These are phyloP conservation scores for Platismatia glauca DNA, from an alignment of 495 filamentous ascomycete genomes.

Conservation along the genomic window DNA sequence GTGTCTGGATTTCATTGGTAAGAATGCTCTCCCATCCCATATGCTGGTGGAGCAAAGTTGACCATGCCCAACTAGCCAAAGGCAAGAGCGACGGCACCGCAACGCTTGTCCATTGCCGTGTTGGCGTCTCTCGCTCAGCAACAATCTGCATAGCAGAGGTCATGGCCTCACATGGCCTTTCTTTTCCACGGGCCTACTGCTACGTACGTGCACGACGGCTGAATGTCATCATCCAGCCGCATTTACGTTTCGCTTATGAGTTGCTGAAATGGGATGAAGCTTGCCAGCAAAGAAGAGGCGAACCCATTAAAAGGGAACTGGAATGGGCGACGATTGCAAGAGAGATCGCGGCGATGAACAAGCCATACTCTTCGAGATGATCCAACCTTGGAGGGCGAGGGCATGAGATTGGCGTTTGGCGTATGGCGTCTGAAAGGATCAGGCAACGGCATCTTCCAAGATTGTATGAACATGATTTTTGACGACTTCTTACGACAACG, in stretches of 20 bases:
- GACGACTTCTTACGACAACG: slow-evolving; percentile 6
- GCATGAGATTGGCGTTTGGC: background rate
- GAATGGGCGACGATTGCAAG: slow-evolving; percentile 85
- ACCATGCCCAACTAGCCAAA: slow-evolving; percentile 43
- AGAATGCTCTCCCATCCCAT: slow-evolving; percentile 26
- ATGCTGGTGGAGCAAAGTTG: background rate
- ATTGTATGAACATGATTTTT: slow-evolving; percentile 16
- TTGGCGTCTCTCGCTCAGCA: slow-evolving; percentile 88
- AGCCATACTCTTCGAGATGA: slow-evolving; percentile 59
- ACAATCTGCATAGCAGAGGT: slow-evolving; percentile 99
- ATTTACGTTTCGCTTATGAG: slow-evolving; percentile 59
- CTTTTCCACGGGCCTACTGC: slow-evolving; percentile 90
- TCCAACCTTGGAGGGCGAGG: slow-evolving; percentile 22
- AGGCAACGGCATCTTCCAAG: background rate
- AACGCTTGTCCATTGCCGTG: slow-evolving; percentile 93
- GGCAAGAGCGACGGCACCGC: slow-evolving; percentile 66
- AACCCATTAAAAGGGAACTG: slow-evolving; percentile 58
- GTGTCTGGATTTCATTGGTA: slow-evolving; percentile 89
- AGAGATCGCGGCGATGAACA: slow-evolving; percentile 92
- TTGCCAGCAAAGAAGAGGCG: slow-evolving; percentile 37
- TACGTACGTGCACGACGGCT: slow-evolving; percentile 87
- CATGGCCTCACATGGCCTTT: slow-evolving; percentile 69
- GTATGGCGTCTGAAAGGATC: background rate
- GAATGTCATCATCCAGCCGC: slow-evolving; percentile 65
- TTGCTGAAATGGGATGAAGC: slow-evolving; percentile 92